Percentiles rank a stretch among this genome's conserved stretches.
These are phyloP conservation scores for Candida incommunis DNA, from an alignment of 805 yeast genomes.

Conservation along the genomic window DNA sequence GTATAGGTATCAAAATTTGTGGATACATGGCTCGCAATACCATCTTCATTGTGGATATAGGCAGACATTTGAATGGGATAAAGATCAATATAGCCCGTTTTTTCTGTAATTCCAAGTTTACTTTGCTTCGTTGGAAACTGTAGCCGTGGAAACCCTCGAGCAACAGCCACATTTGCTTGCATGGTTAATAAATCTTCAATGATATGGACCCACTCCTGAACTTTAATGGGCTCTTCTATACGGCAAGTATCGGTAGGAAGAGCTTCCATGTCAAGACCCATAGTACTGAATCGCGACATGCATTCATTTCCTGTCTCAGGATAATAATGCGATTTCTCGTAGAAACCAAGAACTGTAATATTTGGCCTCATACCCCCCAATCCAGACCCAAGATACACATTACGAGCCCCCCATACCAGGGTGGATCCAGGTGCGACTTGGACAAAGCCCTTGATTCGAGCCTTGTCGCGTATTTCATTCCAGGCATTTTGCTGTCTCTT, in stretches of 20 bases:
- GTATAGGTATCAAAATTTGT: slow-evolving; percentile 96
- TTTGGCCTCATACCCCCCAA: slow-evolving; percentile 98
- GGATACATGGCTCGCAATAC: slow-evolving; percentile 52
- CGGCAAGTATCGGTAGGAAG: slow-evolving; percentile 74
- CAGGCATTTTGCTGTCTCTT: slow-evolving; percentile 66
- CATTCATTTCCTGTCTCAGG: neutral
- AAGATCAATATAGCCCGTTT: slow-evolving; percentile 54
- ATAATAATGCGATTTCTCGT: slow-evolving; percentile 37
- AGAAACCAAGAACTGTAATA: slow-evolving; percentile 83
- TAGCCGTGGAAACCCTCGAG: slow-evolving; percentile 66
- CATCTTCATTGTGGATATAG: slow-evolving; percentile 48
- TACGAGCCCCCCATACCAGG: slow-evolving; percentile 89
- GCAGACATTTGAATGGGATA: slow-evolving; percentile 98
- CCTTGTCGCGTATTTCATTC: slow-evolving; percentile 65
- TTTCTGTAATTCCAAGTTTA: slow-evolving; percentile 17
- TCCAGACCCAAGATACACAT: slow-evolving; percentile 84
- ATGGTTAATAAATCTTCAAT: slow-evolving; percentile 79
- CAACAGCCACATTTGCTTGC: slow-evolving; percentile 87
- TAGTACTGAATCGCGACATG: slow-evolving; percentile 10
- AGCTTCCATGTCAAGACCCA: slow-evolving; percentile 23
- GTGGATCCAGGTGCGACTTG: slow-evolving; percentile 82
- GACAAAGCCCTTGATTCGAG: slow-evolving; percentile 81
- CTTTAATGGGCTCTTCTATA: slow-evolving; percentile 51
- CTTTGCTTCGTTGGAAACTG: slow-evolving; percentile 36
- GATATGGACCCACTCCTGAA: slow-evolving; percentile 81